Conservation (phyloP, 2,329 filamentous ascomycete species). For the Hypoxylon sp. region DNA sequence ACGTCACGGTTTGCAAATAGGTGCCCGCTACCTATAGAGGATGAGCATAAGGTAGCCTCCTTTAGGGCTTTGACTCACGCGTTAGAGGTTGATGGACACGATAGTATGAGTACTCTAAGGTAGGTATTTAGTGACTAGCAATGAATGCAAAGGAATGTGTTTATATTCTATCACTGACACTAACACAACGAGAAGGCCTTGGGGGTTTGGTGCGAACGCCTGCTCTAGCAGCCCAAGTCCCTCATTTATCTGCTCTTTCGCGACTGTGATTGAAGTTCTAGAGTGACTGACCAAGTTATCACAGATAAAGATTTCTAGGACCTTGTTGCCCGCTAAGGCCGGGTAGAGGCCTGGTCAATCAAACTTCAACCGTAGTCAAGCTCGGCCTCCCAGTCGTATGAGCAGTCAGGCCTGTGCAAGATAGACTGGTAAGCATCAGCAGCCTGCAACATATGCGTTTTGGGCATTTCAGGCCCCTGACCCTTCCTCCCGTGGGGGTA, state of each 20-base stretch:
- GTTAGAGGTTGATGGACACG: background rate
- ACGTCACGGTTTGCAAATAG: too few species aligned
- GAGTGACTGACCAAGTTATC: constrained; percentile 67
- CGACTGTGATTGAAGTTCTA: constrained; percentile 69
- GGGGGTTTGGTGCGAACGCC: constrained; percentile 62
- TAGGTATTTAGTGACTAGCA: background rate
- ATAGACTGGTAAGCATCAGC: constrained; percentile 74
- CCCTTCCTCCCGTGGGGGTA: constrained; percentile 70
- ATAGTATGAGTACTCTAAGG: background rate
- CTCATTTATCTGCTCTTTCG: constrained; percentile 63
- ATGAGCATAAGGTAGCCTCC: background rate
- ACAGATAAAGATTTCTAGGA: constrained; percentile 72
- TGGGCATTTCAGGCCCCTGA: constrained; percentile 66
- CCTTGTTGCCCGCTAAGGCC: constrained; percentile 72
- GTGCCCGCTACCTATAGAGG: too few species aligned
- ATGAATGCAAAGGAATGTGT: background rate
- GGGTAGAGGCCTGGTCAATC: constrained; percentile 70
- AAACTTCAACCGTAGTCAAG: constrained; percentile 74
- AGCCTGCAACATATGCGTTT: constrained; percentile 70
- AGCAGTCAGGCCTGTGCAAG: constrained; percentile 71
- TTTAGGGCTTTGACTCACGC: background rate
- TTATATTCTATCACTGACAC: background rate
- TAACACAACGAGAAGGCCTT: constrained; percentile 54
- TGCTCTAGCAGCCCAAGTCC: constrained; percentile 71
- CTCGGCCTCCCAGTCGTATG: constrained; percentile 76